These are phyloP conservation scores for Hypoxylon crocopeplum DNA, from an alignment of 495 filamentous ascomycete genomes.

Conservation along the genomic window DNA sequence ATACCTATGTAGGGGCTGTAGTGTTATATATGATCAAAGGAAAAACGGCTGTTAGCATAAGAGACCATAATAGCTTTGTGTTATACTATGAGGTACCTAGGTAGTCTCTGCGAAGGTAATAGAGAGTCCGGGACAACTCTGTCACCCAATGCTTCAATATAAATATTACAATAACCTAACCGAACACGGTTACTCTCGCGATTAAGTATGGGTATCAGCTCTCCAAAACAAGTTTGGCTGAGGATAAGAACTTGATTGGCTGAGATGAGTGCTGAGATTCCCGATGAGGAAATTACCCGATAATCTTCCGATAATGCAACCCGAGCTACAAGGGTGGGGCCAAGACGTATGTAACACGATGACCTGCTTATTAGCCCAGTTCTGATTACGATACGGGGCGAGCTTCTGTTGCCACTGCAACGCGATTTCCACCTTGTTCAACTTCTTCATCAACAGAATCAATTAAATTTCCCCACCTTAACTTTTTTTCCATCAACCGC, in stretches of 20 bases:
- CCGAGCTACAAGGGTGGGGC: background rate
- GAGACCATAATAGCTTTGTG: slow-evolving; percentile 6
- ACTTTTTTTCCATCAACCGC: slow-evolving; percentile 5
- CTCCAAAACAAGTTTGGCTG: too few species aligned
- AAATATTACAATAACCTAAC: too few species aligned
- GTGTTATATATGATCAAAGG: slow-evolving; percentile 2
- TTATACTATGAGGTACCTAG: slow-evolving; percentile 11
- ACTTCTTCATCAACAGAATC: slow-evolving; percentile 30
- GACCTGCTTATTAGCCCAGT: slow-evolving; percentile 4
- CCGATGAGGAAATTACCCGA: slow-evolving; percentile 13
- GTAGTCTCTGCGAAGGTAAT: too few species aligned
- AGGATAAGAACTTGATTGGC: too few species aligned
- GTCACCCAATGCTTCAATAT: background rate
- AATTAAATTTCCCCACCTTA: slow-evolving; percentile 6
- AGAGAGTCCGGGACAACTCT: background rate
- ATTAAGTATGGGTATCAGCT: too few species aligned
- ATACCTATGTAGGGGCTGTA: background rate
- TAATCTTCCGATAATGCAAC: slow-evolving; percentile 10
- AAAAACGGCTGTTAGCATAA: background rate
- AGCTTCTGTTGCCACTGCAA: slow-evolving; percentile 35
- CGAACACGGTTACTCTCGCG: too few species aligned
- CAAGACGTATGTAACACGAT: slow-evolving; percentile 10
- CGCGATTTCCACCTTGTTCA: slow-evolving; percentile 28
- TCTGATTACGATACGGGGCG: too few species aligned
- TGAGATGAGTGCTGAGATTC: background rate